Percentiles rank a stretch among this genome's conserved stretches.
Conservation (phyloP, 2,329 filamentous ascomycete species). For the Xylariaceae sp. region DNA sequence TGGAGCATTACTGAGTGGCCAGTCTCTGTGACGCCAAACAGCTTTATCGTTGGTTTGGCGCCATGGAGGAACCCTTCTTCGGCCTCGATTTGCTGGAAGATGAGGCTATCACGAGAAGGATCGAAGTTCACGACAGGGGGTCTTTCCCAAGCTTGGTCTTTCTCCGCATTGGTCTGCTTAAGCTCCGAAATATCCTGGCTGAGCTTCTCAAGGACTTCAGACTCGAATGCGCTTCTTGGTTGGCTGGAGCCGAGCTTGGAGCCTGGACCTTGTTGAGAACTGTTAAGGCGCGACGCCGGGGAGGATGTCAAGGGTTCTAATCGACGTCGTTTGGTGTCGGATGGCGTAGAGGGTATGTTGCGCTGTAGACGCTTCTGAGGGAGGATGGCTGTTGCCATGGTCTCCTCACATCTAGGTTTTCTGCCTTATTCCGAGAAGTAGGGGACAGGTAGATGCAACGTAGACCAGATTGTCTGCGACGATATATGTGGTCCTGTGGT, state of each 20-base stretch:
- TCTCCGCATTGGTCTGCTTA: conserved; percentile 83
- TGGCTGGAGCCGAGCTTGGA: conserved; percentile 67
- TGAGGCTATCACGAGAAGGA: conserved; percentile 62
- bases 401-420: conserved; percentile 9
- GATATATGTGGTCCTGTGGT: background rate
- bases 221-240: conserved; percentile 86
- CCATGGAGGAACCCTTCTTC: conserved; percentile 82
- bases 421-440: background rate
- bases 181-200: conserved; percentile 85
- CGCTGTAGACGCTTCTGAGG: conserved; percentile 70
- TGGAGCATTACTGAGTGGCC: conserved; percentile 93
- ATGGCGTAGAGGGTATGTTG: conserved; percentile 56
- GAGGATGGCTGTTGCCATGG: conserved; percentile 47
- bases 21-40: conserved; percentile 80
- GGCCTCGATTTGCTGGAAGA: conserved; percentile 91
- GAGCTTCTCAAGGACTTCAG: conserved; percentile 90
- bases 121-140: conserved; percentile 48
- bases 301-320: conserved; percentile 59
- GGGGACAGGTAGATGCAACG: too few species aligned
- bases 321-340: conserved; percentile 74
- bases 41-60: conserved; percentile 72
- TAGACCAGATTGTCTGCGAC: too few species aligned
- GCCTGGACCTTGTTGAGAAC: conserved; percentile 57
- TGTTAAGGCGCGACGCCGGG: conserved; percentile 52
- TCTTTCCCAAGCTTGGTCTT: conserved; percentile 84